These are phyloP conservation scores for Tubosaeta sp. DNA, from an alignment of 768 basidiomycete genomes.

Conservation along the genomic window DNA sequence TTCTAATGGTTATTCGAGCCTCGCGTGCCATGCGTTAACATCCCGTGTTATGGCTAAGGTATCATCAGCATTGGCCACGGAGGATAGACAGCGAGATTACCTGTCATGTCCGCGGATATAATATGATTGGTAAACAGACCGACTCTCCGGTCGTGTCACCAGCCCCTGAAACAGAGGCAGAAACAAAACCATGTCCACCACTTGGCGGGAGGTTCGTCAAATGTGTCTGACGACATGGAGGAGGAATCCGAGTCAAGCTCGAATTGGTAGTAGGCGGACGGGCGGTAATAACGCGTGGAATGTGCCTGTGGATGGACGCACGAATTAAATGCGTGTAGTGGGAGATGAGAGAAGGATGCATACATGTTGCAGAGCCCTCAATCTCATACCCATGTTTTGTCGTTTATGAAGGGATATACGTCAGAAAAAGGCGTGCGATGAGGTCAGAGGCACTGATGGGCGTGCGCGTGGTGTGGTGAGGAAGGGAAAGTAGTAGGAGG, in stretches of 20 bases:
- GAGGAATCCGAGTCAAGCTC: constrained; percentile 23
- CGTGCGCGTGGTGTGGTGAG: constrained; percentile 1
- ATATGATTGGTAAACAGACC: not conserved
- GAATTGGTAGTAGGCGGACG: constrained; percentile 20
- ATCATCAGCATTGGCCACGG: not conserved
- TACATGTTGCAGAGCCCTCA: constrained; percentile 10
- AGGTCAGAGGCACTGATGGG: not conserved
- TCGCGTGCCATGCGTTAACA: not conserved
- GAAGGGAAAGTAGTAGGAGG: not conserved
- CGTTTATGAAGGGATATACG: not conserved
- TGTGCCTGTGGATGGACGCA: constrained; percentile 2
- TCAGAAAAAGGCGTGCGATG: not conserved
- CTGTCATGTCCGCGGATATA: constrained; percentile 10
- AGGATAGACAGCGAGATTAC: not conserved
- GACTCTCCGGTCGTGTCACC: constrained; percentile 13
- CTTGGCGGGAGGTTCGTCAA: constrained; percentile 17
- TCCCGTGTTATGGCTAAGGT: not conserved
- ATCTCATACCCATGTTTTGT: constrained; percentile 8
- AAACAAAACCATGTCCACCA: constrained; percentile 20
- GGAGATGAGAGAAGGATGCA: not conserved
- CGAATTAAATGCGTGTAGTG: not conserved
- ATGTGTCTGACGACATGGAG: constrained; percentile 22
- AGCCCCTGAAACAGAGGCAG: constrained; percentile 22
- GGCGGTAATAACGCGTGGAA: constrained; percentile 1
- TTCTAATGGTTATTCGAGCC: not conserved